A percentile compares a stretch with the other conserved stretches of the same genome.
Conservation (phyloP, 2,329 filamentous ascomycete genomes). For the Arthrobotrys sinensis region DNA sequence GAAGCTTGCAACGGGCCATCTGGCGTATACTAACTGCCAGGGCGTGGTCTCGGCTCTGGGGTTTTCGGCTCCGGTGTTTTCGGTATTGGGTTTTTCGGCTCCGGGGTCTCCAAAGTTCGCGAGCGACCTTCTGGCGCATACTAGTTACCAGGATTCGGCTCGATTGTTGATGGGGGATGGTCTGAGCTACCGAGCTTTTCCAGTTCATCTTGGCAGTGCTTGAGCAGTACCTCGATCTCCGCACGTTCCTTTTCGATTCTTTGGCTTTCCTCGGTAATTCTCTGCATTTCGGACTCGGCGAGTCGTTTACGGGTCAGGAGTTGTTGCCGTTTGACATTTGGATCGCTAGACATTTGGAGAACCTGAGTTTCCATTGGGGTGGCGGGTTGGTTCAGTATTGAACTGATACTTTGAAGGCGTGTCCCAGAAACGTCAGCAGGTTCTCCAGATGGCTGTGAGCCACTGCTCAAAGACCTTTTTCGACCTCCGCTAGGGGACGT, state of each 20-base stretch:
- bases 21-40: constrained; percentile 33
- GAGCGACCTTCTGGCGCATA: constrained; percentile 12
- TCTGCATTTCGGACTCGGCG: constrained; percentile 53
- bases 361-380: constrained; percentile 42
- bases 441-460: constrained; percentile 42
- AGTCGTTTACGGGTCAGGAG: constrained; percentile 53
- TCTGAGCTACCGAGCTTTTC: constrained; percentile 28
- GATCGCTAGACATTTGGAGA: constrained; percentile 51
- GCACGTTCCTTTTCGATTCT: constrained; percentile 41
- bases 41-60: not conserved
- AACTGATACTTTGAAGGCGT: constrained; percentile 52
- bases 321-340: constrained; percentile 50
- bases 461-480: constrained; percentile 53
- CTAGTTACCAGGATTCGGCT: constrained; percentile 46
- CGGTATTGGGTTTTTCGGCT: not conserved
- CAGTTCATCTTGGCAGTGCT: constrained; percentile 46
- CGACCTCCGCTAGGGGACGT: constrained; percentile 35
- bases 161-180: constrained; percentile 27
- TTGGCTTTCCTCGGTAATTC: constrained; percentile 41
- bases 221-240: constrained; percentile 39
- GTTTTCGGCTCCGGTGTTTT: not conserved
- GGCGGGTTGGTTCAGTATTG: constrained; percentile 51
- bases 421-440: constrained; percentile 34
- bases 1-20: not conserved
- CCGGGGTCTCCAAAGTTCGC: not conserved